Evolutionary conservation across 2,329 filamentous ascomycete species (phyloP).

Genomic region (Aureobasidium musti): DNA sequence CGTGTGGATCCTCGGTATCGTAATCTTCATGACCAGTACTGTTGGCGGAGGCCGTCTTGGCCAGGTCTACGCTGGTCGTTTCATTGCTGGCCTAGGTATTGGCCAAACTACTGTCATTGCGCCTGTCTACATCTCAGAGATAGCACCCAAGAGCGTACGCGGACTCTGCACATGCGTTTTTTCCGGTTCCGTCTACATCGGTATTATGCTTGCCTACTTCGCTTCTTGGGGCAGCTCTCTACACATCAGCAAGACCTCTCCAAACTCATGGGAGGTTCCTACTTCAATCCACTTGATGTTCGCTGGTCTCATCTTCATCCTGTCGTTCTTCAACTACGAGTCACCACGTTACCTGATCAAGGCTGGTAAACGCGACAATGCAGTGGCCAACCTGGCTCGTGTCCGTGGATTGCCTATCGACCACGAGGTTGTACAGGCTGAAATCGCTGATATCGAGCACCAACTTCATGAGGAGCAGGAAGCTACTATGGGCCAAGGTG

Average conservation of each 20-base stretch:
- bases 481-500: constrained; percentile 64
- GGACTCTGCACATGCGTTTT: constrained; percentile 71
- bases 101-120: constrained; percentile 40
- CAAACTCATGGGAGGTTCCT: constrained; percentile 60
- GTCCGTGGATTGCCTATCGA: constrained; percentile 64
- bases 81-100: constrained; percentile 47
- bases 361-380: constrained; percentile 65
- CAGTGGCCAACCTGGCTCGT: constrained; percentile 56
- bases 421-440: constrained; percentile 52
- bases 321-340: constrained; percentile 63
- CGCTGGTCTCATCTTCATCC: constrained; percentile 66
- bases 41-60: constrained; percentile 41
- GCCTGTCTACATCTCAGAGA: constrained; percentile 62
- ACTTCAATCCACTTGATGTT: constrained; percentile 77
- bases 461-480: constrained; percentile 69
- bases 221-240: constrained; percentile 58
- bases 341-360: constrained; percentile 68
- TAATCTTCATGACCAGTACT: constrained; percentile 44
- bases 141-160: constrained; percentile 60
- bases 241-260: constrained; percentile 47
- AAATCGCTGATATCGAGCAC: constrained; percentile 64
- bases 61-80: constrained; percentile 45
- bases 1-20: constrained; percentile 46
- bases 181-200: constrained; percentile 68
- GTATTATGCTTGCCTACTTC: constrained; percentile 77